Conservation (phyloP, 140 eudicot species). For the Flaveria floridana region DNA sequence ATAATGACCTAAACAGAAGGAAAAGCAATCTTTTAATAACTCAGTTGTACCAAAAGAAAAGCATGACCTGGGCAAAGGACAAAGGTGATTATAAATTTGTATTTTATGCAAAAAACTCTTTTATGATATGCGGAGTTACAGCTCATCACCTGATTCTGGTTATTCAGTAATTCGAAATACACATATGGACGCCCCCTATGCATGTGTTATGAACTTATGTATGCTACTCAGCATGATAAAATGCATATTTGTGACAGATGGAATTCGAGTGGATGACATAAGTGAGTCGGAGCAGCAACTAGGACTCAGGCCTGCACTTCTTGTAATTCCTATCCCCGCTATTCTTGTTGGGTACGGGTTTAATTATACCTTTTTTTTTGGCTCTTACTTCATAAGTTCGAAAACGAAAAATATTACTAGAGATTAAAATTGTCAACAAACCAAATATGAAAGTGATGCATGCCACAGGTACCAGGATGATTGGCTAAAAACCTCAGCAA, state of each 20-base stretch:
- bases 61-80: neutral
- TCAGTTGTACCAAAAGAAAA: neutral
- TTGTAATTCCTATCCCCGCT: slow-evolving; percentile 84
- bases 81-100: neutral
- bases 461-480: slow-evolving; percentile 94
- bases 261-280: slow-evolving; percentile 63
- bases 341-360: slow-evolving; percentile 90
- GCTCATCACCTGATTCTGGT: neutral
- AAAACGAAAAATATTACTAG: neutral
- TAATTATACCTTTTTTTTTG: slow-evolving; percentile 15
- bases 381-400: neutral
- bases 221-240: slow-evolving; percentile 2
- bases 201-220: neutral
- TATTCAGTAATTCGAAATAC: neutral
- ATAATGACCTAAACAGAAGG: neutral
- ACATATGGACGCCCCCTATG: neutral
- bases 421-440: neutral
- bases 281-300: slow-evolving; percentile 79
- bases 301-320: slow-evolving; percentile 71
- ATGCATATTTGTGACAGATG: slow-evolving; percentile 48
- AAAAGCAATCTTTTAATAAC: neutral
- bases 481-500: slow-evolving; percentile 91
- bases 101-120: neutral
- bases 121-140: neutral
- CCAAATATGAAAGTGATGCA: slow-evolving; percentile 12